Evolutionary conservation across 345 rosid species (phyloP).

Genomic region (Eucalyptus urophylla): DNA sequence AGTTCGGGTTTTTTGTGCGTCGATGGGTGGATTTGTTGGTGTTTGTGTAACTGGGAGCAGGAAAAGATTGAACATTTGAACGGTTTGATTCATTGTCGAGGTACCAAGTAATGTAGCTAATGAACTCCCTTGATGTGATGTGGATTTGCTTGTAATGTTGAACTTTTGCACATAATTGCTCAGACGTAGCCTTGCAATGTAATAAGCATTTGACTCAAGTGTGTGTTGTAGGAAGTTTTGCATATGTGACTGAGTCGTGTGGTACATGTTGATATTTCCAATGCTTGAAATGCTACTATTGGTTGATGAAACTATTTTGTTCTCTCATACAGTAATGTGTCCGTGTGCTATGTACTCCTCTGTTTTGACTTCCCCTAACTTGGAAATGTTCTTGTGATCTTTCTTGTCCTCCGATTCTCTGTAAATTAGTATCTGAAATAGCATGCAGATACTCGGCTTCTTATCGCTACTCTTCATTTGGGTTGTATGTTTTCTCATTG

Average conservation of each 20-base stretch:
- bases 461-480: not conserved
- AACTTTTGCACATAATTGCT: not conserved
- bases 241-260: not conserved
- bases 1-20: not conserved
- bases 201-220: not conserved
- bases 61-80: not conserved
- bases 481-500: not conserved
- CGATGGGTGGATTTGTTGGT: not conserved
- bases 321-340: not conserved
- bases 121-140: not conserved
- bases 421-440: not conserved
- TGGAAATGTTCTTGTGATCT: not conserved
- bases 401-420: not conserved
- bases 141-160: not conserved
- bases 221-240: not conserved
- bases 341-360: not conserved
- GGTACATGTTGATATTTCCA: not conserved
- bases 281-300: not conserved
- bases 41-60: not conserved
- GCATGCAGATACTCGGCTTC: not conserved
- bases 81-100: not conserved
- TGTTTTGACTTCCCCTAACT: not conserved
- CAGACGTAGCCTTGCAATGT: not conserved
- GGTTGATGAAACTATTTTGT: not conserved
- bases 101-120: not conserved